A percentile compares a stretch with the other conserved stretches of the same genome.
phyloP scores from a whole-genome alignment of 768 basidiomycete species.

The Agaricus blazei region DNA sequence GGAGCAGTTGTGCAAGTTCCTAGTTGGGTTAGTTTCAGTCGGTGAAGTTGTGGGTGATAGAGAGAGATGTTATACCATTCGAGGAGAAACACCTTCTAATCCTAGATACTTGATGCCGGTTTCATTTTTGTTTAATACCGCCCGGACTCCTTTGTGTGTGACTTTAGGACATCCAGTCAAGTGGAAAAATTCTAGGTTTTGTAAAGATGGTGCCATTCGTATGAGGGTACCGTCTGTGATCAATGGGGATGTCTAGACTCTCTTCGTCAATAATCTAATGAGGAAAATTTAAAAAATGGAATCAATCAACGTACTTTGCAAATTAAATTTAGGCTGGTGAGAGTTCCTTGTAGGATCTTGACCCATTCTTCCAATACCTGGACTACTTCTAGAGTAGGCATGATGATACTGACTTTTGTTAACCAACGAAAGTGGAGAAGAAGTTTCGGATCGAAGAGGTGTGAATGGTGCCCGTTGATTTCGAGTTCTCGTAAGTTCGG shows the following conservation, averaged over 20 bases:
- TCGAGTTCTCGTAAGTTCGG: conserved; percentile 48
- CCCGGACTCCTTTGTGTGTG: conserved; percentile 53
- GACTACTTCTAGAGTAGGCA: conserved; percentile 60
- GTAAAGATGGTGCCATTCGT: conserved; percentile 42
- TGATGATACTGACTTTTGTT: conserved; percentile 59
- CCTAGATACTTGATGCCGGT: conserved; percentile 48
- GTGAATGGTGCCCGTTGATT: conserved; percentile 62
- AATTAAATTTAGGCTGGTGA: conserved; percentile 58
- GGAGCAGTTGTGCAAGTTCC: conserved; percentile 41
- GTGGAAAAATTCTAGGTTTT: conserved; percentile 49
- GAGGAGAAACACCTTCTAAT: conserved; percentile 56
- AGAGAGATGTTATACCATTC: conserved; percentile 41
- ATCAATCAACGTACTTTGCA: conserved; percentile 49
- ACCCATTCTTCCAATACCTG: conserved; percentile 49
- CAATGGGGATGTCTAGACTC: conserved; percentile 43
- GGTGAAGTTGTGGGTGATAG: not conserved
- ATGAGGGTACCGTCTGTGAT: conserved; percentile 55
- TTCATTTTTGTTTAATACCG: conserved; percentile 39
- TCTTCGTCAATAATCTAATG: not conserved
- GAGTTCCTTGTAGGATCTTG: conserved; percentile 31
- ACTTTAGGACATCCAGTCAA: conserved; percentile 68
- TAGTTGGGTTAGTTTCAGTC: conserved; percentile 19
- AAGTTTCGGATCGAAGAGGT: conserved; percentile 48
- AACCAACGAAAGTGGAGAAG: conserved; percentile 49
- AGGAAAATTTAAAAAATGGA: not conserved